Evolutionary conservation across 345 rosid genomes (phyloP), one percentile per base, ranked within the genome.

Genomic region (Aquilaria yunnanensis): DNA sequence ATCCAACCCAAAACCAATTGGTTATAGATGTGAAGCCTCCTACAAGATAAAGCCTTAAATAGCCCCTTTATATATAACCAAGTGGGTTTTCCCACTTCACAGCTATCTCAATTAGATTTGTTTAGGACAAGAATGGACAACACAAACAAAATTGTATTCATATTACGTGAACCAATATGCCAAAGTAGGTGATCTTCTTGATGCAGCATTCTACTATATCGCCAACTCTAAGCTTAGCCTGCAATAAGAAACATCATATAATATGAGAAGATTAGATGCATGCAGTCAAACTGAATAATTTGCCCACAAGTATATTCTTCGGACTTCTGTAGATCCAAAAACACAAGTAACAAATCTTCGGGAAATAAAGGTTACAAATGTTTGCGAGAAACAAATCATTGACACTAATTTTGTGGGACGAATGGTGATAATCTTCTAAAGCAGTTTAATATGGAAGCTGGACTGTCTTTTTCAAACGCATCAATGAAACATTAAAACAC

Each of bases 81-180:
- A 23, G 23, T 23, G 23, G 23, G 23, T 23, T 23, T 23, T 23
- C 23, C 23, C 23, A 23, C 23, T 23, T 23, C 23, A 23, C 23
- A 23, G 23, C 23, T 37, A 37, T 9, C 43, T 37, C 43, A 37
- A 37, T 2, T 37, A 37, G 43, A 37, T 37, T 37, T 37, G 5
- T 37, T 9, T 37, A 37, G 43, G 43, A 37, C 8, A 37, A 5
- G 8, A 37, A 3, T 3, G 43, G 43, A 9, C 2, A 37, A 4
- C 43, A 37, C 5, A 37, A 37, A 37, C 43, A 37, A 5, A 37
- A 37, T 37, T 37, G 41, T 12, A 54, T 45, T 54, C 13, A 48
- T 30, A 60, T 67, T 80, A 90, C 97, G 92, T 94, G 97, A 41
- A 92, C 96, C 75, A 90, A 94, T 46, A 94, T 82, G 63, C 97